Base-by-base conservation (phyloP, 495 filamentous ascomycete species). In the Hyphodiscus hymeniophilus region DNA sequence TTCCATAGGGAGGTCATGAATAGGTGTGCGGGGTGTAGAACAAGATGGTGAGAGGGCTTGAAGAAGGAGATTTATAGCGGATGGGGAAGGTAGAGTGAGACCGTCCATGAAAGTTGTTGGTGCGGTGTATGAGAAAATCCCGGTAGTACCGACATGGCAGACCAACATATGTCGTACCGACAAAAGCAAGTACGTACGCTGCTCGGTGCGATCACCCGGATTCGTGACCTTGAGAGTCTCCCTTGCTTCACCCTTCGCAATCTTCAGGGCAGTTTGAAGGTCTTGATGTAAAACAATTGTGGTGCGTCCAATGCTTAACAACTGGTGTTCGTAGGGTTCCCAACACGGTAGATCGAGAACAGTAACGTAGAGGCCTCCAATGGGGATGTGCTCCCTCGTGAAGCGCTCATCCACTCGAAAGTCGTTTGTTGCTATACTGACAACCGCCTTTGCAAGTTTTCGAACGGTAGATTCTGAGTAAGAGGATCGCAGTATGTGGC, bases 141-240 rank as follows among this genome's bases (percentile, higher is more conserved):
- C n/a, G n/a, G n/a, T n/a, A n/a, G 36, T 35, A 41, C 24, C 43
- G 7, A 47, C 42, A 18, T 42, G 50, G 22, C 38, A 47, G 3
- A 53, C 6, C 36, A 53, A 20, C 10, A 53, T 18, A 42, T 53
- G 38, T 48, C 50, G 21, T 38, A 53, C 38, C 13, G 50, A 48
- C 28, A 53, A 38, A 31, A 48, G 36, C 20, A 53, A 38, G 21
- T 53, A 53, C 8, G 18, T 53, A 11, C 21, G 11, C 13, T 21
- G 43, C 36, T 46, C 8, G 2, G n/a, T 18, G 12, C 7, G 15
- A 15, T 33, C 34, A 22, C n/a, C 15, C 2, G 34, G 7, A 30
- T 38, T 24, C 23, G 24, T 38, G 28, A 33, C 28, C 16, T 50
- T 43, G 5, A n/a, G 35, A 18, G 3, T 23, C 12, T 17, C 26